phyloP scores from a whole-genome alignment of 345 rosid genomes.

The Lenwebbia sp. region DNA sequence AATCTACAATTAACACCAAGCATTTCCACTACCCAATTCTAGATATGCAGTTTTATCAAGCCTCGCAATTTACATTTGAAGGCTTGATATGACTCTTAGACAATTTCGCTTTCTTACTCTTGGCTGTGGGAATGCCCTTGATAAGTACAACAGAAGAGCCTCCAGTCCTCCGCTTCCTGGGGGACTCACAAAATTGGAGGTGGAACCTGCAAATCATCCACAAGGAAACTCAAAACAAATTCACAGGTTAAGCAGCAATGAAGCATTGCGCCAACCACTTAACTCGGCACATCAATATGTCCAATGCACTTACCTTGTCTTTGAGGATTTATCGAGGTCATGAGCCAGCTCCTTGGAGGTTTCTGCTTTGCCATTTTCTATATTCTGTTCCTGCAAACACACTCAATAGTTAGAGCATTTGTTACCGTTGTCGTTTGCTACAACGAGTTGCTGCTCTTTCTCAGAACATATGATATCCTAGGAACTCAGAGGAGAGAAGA shows the following conservation, averaged over 20 bases:
- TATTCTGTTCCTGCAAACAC: constrained; percentile 19
- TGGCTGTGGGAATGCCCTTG: constrained; percentile 23
- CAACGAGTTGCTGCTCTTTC: neutral
- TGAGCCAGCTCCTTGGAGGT: constrained; percentile 14
- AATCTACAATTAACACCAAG: neutral
- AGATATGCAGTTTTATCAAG: neutral
- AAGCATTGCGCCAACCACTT: neutral
- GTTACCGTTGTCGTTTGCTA: neutral
- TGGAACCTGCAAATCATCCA: constrained; percentile 8
- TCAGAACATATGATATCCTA: neutral
- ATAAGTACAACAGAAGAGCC: constrained; percentile 29
- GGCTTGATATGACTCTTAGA: constrained; percentile 12
- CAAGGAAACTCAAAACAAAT: neutral
- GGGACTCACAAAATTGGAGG: constrained; percentile 18
- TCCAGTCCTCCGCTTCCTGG: constrained; percentile 30
- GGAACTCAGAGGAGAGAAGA: neutral
- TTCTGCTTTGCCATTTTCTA: constrained; percentile 14
- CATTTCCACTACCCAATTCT: neutral
- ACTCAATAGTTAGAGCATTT: neutral
- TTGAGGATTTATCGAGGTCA: constrained; percentile 19
- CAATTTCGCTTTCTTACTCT: constrained; percentile 17
- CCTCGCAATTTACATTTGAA: neutral
- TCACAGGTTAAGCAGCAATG: neutral
- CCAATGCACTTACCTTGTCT: neutral
- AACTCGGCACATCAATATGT: neutral